Evolutionary conservation across 257 asterid genomes (phyloP).

Genomic region (Sherardia arvensis): DNA sequence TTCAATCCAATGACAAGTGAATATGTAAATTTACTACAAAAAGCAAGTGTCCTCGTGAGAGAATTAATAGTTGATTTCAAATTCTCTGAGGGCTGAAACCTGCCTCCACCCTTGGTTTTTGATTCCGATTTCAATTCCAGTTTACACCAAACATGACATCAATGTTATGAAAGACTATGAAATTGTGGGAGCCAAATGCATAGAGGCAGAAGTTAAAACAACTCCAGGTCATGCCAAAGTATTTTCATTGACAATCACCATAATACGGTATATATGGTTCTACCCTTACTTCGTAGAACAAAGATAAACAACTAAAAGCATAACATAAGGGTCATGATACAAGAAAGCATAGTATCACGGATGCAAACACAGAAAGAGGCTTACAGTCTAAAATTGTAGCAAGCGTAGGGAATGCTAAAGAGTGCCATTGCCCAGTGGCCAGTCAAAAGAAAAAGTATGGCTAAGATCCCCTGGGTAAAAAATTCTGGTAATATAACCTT

Average conservation of each 20-base stretch:
- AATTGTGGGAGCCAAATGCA: background rate
- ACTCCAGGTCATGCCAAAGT: background rate
- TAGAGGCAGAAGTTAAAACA: background rate
- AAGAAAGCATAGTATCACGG: too few species aligned
- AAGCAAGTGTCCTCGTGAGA: background rate
- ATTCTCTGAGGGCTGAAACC: background rate
- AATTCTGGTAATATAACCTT: slow-evolving; percentile 64
- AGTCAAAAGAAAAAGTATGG: slow-evolving; percentile 60
- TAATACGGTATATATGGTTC: background rate
- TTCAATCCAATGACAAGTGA: background rate
- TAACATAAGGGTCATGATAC: background rate
- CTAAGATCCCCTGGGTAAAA: slow-evolving; percentile 64
- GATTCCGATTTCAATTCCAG: background rate
- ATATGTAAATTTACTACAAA: background rate
- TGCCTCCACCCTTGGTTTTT: background rate
- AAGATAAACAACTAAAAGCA: background rate
- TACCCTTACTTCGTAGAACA: background rate
- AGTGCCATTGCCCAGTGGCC: slow-evolving; percentile 90
- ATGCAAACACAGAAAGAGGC: too few species aligned
- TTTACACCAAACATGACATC: background rate
- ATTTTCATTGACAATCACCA: background rate
- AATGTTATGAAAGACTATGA: background rate
- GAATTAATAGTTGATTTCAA: background rate
- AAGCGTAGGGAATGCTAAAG: slow-evolving; percentile 58
- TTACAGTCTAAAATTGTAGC: slow-evolving; percentile 71